Conservation (phyloP, 73 alveolate genomes). For the Paramecium bursaria region DNA sequence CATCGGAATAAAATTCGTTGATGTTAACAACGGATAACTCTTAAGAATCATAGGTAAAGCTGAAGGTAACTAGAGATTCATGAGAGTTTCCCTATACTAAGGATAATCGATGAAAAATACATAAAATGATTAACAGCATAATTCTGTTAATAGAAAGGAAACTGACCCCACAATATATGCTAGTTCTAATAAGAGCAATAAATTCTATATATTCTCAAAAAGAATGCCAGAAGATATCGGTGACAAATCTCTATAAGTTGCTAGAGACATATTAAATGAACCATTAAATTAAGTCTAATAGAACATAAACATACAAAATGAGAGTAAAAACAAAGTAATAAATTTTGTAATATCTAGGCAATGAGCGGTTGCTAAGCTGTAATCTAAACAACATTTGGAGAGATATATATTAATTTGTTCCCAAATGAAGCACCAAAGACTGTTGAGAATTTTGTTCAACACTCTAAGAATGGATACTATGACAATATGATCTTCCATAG, state of each 20-base stretch:
- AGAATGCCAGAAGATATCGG: constrained; percentile 68
- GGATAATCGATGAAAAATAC: constrained; percentile 87
- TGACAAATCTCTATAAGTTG: constrained; percentile 25
- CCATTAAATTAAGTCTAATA: constrained; percentile 37
- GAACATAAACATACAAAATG: constrained; percentile 36
- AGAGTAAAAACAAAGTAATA: constrained; percentile 19
- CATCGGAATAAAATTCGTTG: constrained; percentile 85
- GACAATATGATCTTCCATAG: constrained; percentile 84
- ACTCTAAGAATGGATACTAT: constrained; percentile 89
- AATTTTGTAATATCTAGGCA: neutral
- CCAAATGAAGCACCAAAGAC: constrained; percentile 89
- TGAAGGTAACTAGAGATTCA: constrained; percentile 84
- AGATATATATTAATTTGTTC: constrained; percentile 84
- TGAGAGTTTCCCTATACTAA: constrained; percentile 80
- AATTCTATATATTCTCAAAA: constrained; percentile 61
- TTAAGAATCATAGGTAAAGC: constrained; percentile 85
- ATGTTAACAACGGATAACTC: constrained; percentile 69
- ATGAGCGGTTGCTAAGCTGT: constrained; percentile 60
- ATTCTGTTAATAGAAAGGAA: constrained; percentile 70
- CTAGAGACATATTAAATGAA: constrained; percentile 69
- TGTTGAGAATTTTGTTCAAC: constrained; percentile 90
- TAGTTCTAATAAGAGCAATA: constrained; percentile 77
- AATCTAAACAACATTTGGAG: constrained; percentile 88
- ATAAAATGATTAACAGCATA: constrained; percentile 80
- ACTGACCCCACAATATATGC: constrained; percentile 83